These are phyloP conservation scores for Vitis hybrid DNA, from an alignment of 177 flowering plant species.

Conservation along the genomic window DNA sequence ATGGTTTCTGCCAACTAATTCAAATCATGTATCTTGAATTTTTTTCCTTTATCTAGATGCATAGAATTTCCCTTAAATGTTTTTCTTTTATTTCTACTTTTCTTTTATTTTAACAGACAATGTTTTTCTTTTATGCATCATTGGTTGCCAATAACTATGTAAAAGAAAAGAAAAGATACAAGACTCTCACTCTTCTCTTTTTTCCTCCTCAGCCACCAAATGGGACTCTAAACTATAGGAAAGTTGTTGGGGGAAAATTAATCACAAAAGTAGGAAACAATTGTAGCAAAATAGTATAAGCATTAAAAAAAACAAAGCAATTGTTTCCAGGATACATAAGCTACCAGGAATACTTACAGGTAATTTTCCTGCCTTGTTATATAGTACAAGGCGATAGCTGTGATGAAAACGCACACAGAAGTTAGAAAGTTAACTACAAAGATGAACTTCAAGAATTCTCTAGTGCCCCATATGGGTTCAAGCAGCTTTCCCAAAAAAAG, in stretches of 20 bases:
- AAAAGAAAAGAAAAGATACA: not conserved
- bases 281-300: not conserved
- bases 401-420: slow-evolving; percentile 72
- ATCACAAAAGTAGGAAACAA: not conserved
- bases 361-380: slow-evolving; percentile 73
- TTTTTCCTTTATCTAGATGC: too few relatives aligned
- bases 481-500: slow-evolving; percentile 90
- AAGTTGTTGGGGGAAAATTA: not conserved
- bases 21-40: too few relatives aligned
- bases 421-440: slow-evolving; percentile 77
- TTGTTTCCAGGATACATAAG: too few relatives aligned
- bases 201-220: not conserved
- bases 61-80: too few relatives aligned
- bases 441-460: slow-evolving; percentile 92
- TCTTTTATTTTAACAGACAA: too few relatives aligned
- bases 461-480: slow-evolving; percentile 96
- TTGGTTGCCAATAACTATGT: not conserved
- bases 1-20: too few relatives aligned
- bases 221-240: too few relatives aligned
- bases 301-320: not conserved
- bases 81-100: too few relatives aligned
- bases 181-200: not conserved
- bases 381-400: slow-evolving; percentile 90
- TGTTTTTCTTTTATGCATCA: too few relatives aligned
- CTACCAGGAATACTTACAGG: slow-evolving; percentile 64